Evolutionary conservation across 129 eudicot genomes (phyloP).

Genomic region (Scalesia atractyloides): DNA sequence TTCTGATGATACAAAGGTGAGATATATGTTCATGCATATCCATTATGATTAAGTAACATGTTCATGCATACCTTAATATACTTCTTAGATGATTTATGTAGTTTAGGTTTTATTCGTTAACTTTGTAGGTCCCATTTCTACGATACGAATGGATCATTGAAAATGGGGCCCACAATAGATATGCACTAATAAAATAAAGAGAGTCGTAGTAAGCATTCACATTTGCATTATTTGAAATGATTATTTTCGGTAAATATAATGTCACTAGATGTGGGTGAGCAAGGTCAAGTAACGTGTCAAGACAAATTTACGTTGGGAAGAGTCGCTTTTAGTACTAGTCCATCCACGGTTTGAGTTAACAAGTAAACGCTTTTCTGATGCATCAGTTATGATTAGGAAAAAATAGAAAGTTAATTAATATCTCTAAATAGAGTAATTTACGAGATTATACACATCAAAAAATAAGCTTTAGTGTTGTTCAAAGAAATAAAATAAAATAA

Average conservation of each 20-base stretch:
- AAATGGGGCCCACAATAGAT: conserved; percentile 7
- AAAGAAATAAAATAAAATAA: no score
- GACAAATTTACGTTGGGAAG: not conserved
- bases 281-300: not conserved
- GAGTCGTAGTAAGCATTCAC: not conserved
- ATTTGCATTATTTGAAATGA: conserved; percentile 2
- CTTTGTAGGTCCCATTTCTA: conserved; percentile 7
- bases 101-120: not conserved
- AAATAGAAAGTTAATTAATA: not conserved
- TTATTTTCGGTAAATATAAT: not conserved
- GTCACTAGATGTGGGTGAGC: not conserved
- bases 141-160: not conserved
- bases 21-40: conserved; percentile 1
- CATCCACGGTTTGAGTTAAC: not conserved
- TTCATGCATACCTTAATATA: not conserved
- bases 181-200: not conserved
- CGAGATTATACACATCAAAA: not conserved
- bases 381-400: not conserved
- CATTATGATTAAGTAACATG: not conserved
- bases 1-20: conserved; percentile 84
- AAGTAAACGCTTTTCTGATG: not conserved
- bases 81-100: not conserved
- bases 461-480: no score
- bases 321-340: not conserved
- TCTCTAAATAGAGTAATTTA: not conserved